phyloP scores from a whole-genome alignment of 1,284 basidiomycete species.

The Ceraceosorus bombacis region DNA sequence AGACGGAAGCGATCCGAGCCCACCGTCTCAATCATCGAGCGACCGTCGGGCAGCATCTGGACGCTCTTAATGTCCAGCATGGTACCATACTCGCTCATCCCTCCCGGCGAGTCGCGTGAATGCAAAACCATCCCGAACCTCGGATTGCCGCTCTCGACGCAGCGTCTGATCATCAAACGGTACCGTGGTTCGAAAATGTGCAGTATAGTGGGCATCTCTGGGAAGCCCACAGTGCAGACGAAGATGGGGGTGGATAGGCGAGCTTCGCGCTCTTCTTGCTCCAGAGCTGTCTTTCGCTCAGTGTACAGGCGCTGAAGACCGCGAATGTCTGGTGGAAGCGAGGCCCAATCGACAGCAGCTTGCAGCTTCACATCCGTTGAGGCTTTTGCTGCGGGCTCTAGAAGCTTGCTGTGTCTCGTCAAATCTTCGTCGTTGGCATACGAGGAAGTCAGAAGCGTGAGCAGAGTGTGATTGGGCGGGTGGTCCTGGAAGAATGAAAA shows the following conservation, averaged over 20 bases:
- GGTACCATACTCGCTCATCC: constrained; percentile 69
- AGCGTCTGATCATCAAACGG: constrained; percentile 85
- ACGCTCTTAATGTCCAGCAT: constrained; percentile 83
- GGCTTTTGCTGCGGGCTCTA: neutral
- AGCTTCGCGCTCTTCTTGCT: constrained; percentile 67
- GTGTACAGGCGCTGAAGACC: constrained; percentile 42
- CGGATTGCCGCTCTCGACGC: constrained; percentile 66
- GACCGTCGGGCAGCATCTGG: constrained; percentile 77
- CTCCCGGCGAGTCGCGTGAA: constrained; percentile 49
- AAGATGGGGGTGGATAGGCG: constrained; percentile 82
- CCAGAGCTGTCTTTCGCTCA: constrained; percentile 58
- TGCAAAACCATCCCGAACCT: constrained; percentile 84
- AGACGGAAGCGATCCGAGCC: constrained; percentile 78
- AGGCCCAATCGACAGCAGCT: neutral
- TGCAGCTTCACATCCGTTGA: neutral
- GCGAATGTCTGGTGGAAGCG: neutral
- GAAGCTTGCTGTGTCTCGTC: too few species aligned
- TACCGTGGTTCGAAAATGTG: constrained; percentile 88
- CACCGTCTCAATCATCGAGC: constrained; percentile 78
- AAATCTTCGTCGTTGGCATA: neutral
- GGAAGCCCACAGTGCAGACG: constrained; percentile 79
- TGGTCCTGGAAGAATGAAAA: constrained; percentile 73
- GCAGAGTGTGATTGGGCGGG: constrained; percentile 21
- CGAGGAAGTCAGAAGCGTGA: constrained; percentile 30
- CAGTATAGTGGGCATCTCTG: constrained; percentile 75